These are phyloP conservation scores for Thielaviopsis punctulata DNA, from an alignment of 2,329 filamentous ascomycete genomes.

Conservation along the genomic window DNA sequence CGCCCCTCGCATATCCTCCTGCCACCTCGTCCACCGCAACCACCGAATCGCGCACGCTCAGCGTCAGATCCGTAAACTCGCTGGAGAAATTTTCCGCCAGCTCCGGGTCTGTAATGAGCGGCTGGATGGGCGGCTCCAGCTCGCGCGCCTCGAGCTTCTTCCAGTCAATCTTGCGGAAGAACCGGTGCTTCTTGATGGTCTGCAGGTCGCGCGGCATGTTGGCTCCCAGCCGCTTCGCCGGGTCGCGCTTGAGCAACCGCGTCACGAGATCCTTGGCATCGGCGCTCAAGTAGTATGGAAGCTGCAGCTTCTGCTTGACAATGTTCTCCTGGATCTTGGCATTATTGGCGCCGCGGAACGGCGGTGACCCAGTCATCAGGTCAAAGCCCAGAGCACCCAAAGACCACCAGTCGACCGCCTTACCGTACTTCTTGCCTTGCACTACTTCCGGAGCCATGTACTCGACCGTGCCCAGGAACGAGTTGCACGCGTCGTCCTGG, in stretches of 20 bases:
- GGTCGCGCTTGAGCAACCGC: conserved; percentile 79
- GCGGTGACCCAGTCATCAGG: conserved; percentile 78
- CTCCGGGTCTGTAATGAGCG: conserved; percentile 87
- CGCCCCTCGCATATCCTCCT: neutral
- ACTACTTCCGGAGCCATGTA: conserved; percentile 99
- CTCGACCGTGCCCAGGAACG: conserved; percentile 83
- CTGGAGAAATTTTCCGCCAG: conserved; percentile 87
- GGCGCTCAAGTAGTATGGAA: conserved; percentile 79
- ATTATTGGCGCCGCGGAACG: conserved; percentile 80
- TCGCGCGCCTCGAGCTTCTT: conserved; percentile 67
- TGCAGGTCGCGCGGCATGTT: conserved; percentile 79
- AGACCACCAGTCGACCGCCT: conserved; percentile 97
- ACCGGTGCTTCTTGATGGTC: conserved; percentile 78
- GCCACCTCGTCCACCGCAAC: conserved; percentile 14
- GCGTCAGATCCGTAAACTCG: conserved; percentile 76
- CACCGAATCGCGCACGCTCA: conserved; percentile 41
- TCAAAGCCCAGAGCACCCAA: conserved; percentile 86
- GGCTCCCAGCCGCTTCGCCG: conserved; percentile 71
- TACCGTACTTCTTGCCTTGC: conserved; percentile 73
- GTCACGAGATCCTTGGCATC: conserved; percentile 92
- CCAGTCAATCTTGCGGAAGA: conserved; percentile 97
- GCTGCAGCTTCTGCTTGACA: conserved; percentile 69
- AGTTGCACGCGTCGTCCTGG: conserved; percentile 55
- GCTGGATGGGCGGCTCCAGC: conserved; percentile 74
- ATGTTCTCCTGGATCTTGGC: conserved; percentile 95